Conservation (phyloP, 768 basidiomycete genomes). For the Sarcodon sp. region DNA sequence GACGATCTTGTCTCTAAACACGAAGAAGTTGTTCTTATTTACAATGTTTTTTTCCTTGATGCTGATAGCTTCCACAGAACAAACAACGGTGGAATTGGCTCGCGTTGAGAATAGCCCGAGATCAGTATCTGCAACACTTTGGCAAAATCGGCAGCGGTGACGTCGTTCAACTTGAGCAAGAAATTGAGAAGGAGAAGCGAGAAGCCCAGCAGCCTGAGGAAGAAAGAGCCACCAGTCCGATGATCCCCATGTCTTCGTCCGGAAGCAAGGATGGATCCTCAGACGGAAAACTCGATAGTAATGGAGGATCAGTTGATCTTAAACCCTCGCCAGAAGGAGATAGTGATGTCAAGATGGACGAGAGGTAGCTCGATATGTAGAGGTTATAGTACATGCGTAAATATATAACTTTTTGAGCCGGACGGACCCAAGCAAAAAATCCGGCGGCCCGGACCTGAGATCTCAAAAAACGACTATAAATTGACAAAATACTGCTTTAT, state of each 20-base stretch:
- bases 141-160: slow-evolving; percentile 77
- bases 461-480: too few relatives aligned
- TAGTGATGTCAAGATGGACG: slow-evolving; percentile 16
- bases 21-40: slow-evolving; percentile 28
- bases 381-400: too few relatives aligned
- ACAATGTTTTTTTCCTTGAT: not conserved
- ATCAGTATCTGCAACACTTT: slow-evolving; percentile 63
- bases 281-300: slow-evolving; percentile 1
- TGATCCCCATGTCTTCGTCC: not conserved
- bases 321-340: slow-evolving; percentile 2
- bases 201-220: not conserved
- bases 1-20: slow-evolving; percentile 42
- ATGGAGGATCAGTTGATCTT: not conserved
- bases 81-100: slow-evolving; percentile 75
- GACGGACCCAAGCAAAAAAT: too few relatives aligned
- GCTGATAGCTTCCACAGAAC: slow-evolving; percentile 30
- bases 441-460: too few relatives aligned
- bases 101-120: slow-evolving; percentile 63
- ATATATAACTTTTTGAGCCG: too few relatives aligned
- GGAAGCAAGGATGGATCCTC: not conserved
- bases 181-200: slow-evolving; percentile 13
- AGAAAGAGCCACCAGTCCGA: not conserved
- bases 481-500: too few relatives aligned
- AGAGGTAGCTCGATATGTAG: not conserved
- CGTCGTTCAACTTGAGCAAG: slow-evolving; percentile 24